Evolutionary conservation across 1,284 basidiomycete species (phyloP).

Genomic region (Microbotryum intermedium): DNA sequence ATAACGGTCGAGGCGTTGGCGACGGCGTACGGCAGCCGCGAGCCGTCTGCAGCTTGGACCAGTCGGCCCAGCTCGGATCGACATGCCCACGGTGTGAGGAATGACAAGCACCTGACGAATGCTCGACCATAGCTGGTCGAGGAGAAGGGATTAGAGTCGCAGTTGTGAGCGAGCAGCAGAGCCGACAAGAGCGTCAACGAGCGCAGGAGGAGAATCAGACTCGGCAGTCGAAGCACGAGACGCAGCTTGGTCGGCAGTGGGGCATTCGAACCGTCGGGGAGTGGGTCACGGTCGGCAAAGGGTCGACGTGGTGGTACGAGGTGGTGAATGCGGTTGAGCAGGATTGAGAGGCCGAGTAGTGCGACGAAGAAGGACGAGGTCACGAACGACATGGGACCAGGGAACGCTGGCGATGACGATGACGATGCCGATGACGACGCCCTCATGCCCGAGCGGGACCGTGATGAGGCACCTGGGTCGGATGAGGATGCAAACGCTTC

Average conservation of each 20-base stretch:
- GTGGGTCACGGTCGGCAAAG: background rate
- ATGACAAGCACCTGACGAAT: no score
- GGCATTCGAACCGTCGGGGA: background rate
- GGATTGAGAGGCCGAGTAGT: constrained; percentile 16
- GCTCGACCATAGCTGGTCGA: background rate
- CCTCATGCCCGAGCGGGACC: no score
- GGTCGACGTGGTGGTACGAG: constrained; percentile 21
- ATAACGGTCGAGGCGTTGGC: constrained; percentile 1
- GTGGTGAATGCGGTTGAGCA: constrained; percentile 23
- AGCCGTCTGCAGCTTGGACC: background rate
- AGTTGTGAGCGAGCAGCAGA: no score
- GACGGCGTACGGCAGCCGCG: no score
- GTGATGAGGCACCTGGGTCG: no score
- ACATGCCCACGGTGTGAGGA: constrained; percentile 6
- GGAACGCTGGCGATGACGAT: background rate
- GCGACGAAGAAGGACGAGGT: constrained; percentile 16
- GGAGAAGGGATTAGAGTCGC: no score
- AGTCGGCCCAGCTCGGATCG: background rate
- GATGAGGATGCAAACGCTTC: no score
- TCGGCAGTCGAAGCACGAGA: background rate
- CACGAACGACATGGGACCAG: constrained; percentile 15
- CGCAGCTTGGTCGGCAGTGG: background rate
- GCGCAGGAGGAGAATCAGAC: constrained; percentile 3
- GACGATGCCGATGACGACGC: no score
- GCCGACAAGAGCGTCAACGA: background rate